These are phyloP conservation scores for Carallia pectinifolia DNA, from an alignment of 345 rosid species.

Conservation along the genomic window DNA sequence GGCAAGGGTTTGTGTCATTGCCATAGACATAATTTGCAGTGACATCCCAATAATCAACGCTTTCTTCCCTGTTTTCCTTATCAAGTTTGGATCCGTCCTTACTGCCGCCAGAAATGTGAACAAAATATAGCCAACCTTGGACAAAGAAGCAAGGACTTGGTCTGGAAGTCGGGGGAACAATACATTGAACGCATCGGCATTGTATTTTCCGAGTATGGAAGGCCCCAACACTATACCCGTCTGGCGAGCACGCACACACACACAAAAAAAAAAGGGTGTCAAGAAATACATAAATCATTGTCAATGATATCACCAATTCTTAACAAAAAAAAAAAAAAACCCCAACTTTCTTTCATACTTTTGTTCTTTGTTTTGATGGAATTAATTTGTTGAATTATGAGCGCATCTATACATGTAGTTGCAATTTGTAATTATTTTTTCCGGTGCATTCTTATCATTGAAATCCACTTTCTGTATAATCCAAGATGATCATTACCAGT, in stretches of 20 bases:
- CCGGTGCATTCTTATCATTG: too few relatives aligned
- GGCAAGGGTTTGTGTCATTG: not conserved
- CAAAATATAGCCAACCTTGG: constrained; percentile 24
- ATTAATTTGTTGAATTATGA: too few relatives aligned
- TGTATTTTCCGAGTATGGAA: constrained; percentile 14
- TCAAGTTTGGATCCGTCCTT: constrained; percentile 24
- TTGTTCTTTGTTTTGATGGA: too few relatives aligned
- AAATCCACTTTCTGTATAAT: too few relatives aligned
- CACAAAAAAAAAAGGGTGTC: not conserved
- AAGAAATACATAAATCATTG: not conserved
- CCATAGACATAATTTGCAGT: not conserved
- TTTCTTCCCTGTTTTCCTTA: constrained; percentile 16
- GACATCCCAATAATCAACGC: constrained; percentile 16
- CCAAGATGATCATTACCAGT: too few relatives aligned
- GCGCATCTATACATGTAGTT: too few relatives aligned
- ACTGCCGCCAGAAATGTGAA: constrained; percentile 33
- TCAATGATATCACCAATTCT: too few relatives aligned
- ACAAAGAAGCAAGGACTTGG: constrained; percentile 8
- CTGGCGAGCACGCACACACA: constrained; percentile 5
- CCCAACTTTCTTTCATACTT: too few relatives aligned
- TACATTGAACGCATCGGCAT: not conserved
- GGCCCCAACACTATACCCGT: constrained; percentile 34
- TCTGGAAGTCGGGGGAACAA: constrained; percentile 22
- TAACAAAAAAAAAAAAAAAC: too few relatives aligned
- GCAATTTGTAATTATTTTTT: too few relatives aligned